phyloP scores from a whole-genome alignment of 2,329 filamentous ascomycete genomes.

The Verticillium zaregamsianum region DNA sequence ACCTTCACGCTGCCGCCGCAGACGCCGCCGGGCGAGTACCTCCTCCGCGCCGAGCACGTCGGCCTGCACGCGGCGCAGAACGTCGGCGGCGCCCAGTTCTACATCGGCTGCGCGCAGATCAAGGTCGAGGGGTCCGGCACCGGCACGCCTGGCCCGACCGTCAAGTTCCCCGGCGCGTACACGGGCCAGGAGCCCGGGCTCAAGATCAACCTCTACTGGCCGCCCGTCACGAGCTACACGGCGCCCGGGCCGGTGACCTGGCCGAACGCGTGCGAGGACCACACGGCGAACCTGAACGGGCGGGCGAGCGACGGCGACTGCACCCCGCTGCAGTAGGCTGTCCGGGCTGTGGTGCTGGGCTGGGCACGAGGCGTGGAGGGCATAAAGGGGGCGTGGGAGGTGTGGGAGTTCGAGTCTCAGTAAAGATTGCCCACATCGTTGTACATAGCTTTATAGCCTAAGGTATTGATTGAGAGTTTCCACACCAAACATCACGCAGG shows the following conservation, averaged over 20 bases:
- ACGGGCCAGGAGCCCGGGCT: slow-evolving; percentile 27
- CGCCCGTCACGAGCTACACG: slow-evolving; percentile 24
- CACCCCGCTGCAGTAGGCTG: slow-evolving; percentile 16
- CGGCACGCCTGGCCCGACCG: slow-evolving; percentile 20
- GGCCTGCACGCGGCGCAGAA: slow-evolving; percentile 26
- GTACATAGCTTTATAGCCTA: too few species aligned
- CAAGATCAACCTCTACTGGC: slow-evolving; percentile 30
- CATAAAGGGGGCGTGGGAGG: too few species aligned
- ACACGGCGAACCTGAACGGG: slow-evolving; percentile 29
- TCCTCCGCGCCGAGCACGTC: slow-evolving; percentile 31
- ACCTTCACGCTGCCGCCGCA: slow-evolving; percentile 25
- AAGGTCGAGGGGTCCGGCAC: slow-evolving; percentile 24
- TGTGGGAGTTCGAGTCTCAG: too few species aligned
- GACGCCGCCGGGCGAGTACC: slow-evolving; percentile 25
- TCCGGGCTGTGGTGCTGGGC: too few species aligned
- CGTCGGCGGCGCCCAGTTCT: slow-evolving; percentile 30
- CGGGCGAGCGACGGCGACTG: slow-evolving; percentile 29
- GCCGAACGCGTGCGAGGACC: slow-evolving; percentile 29
- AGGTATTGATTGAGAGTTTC: too few species aligned
- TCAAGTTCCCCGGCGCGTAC: slow-evolving; percentile 28
- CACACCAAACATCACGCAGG: too few species aligned
- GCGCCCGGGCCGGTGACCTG: slow-evolving; percentile 27
- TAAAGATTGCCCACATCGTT: too few species aligned
- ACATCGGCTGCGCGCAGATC: slow-evolving; percentile 30
- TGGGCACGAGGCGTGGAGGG: too few species aligned